Base-by-base conservation (phyloP, 305 asterid genomes). In the Fraxinus angustifolia region DNA sequence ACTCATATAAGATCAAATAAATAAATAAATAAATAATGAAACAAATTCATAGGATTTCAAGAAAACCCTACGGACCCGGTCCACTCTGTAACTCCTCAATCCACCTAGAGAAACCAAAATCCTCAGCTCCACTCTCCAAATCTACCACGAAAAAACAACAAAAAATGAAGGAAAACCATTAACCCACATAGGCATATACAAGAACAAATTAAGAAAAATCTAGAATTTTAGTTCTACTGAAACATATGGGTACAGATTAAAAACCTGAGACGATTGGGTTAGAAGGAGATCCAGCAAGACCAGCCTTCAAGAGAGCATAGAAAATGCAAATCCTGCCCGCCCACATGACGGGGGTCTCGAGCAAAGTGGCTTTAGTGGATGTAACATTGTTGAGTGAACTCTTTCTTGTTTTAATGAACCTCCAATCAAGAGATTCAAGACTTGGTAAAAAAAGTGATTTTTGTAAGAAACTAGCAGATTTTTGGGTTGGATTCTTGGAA, bases 231-330 rank as follows among this genome's bases (percentile, higher is more conserved):
- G n/a, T 11, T 7, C 14, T 23, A 62, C 45, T 36, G 23, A 16
- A 26, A 80, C 23, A 35, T 6, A 60, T 53, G 71, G 79, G 50
- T 17, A 10, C 42, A 68, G 4, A 6, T 11, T 0, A 19, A 53
- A 35, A 14, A 93, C 98, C 98, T 62, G 98, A 84, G 84, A 92
- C 83, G 50, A 95, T 83, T 71, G 97, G 98, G 76, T 92, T 95
- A 79, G 91, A 8, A 48, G 99, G 92, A 86, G 99, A 95, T 85
- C 99, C 99, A 89, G 96, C 99, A 33, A 95, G 86, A 10, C 99
- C 99, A 87, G 96, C 88, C 85, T 95, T 95, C 85, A 95, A 78
- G 8, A 95, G 95, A 26, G 93, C 97, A 83, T 95, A 95, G 85
- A 90, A 91, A 79, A 95, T 82, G 88, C 96, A 92, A 77, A 95